Evolutionary conservation across 768 basidiomycete genomes (phyloP).

Genomic region (Ramaria rubella): DNA sequence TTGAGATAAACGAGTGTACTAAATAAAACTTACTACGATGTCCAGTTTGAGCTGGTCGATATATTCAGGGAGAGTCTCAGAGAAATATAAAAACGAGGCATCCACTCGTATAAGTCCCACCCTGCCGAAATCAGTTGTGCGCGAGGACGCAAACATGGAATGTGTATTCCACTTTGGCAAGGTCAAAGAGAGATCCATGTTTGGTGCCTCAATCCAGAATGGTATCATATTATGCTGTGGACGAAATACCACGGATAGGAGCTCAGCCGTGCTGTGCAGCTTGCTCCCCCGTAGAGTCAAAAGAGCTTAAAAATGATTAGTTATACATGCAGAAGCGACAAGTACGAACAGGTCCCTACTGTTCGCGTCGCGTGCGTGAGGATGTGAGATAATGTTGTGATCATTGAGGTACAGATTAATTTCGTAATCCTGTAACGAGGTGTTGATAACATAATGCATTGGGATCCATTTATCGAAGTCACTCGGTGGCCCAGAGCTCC

Average conservation of each 20-base stretch:
- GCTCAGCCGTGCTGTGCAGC: slow-evolving; percentile 43
- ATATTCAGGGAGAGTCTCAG: slow-evolving; percentile 58
- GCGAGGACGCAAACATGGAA: slow-evolving; percentile 54
- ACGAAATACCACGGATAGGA: slow-evolving; percentile 67
- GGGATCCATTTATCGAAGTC: slow-evolving; percentile 83
- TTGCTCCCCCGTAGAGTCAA: slow-evolving; percentile 56
- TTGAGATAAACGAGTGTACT: not conserved
- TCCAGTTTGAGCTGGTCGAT: slow-evolving; percentile 72
- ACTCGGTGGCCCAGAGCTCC: slow-evolving; percentile 74
- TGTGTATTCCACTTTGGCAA: slow-evolving; percentile 90
- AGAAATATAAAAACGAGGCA: slow-evolving; percentile 70
- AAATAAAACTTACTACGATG: slow-evolving; percentile 44
- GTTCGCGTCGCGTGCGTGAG: slow-evolving; percentile 75
- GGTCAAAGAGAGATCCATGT: slow-evolving; percentile 51
- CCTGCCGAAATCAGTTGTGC: slow-evolving; percentile 57
- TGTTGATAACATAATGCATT: slow-evolving; percentile 62
- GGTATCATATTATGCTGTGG: slow-evolving; percentile 62
- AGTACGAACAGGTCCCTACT: slow-evolving; percentile 37
- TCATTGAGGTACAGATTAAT: slow-evolving; percentile 86
- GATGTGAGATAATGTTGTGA: slow-evolving; percentile 93
- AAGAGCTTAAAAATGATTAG: slow-evolving; percentile 49
- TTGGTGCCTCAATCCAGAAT: slow-evolving; percentile 55
- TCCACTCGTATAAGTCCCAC: slow-evolving; percentile 49
- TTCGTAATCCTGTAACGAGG: slow-evolving; percentile 70
- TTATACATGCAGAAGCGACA: not conserved